These are phyloP conservation scores for Euptelea pleiosperma DNA, from an alignment of 164 flowering plant genomes.

Conservation along the genomic window DNA sequence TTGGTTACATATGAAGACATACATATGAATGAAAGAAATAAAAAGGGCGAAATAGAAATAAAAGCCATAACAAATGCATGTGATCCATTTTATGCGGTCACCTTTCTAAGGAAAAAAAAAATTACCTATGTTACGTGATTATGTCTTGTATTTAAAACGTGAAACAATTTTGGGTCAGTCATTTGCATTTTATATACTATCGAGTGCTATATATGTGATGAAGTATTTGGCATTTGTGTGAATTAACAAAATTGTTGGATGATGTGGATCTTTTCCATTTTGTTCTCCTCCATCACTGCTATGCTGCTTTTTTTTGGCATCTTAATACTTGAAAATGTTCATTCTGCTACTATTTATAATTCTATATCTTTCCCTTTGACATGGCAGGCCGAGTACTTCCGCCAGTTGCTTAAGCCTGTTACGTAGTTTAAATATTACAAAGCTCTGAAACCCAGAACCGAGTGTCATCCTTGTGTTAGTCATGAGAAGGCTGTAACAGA, in stretches of 20 bases:
- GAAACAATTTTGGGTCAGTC: no score
- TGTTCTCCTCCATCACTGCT: no score
- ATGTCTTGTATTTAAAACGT: no score
- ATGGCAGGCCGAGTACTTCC: conserved; percentile 74
- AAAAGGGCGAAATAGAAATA: no score
- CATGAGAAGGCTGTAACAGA: conserved; percentile 19
- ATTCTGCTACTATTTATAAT: conserved; percentile 3
- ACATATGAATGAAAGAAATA: no score
- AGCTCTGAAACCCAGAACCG: conserved; percentile 14
- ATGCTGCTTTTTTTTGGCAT: no score
- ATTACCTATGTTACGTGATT: no score
- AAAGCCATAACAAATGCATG: no score
- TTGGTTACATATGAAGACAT: no score
- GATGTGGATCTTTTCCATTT: not conserved
- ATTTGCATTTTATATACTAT: no score
- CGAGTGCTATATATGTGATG: not conserved
- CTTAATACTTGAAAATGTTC: not conserved
- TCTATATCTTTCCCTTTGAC: conserved; percentile 11
- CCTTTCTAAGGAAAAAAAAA: no score
- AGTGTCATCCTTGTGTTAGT: conserved; percentile 14
- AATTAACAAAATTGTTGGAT: not conserved
- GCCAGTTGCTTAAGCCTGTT: conserved; percentile 82
- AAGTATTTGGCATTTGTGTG: not conserved
- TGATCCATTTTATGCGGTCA: no score
- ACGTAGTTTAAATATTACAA: conserved; percentile 46